A percentile compares a stretch with the other conserved stretches of the same genome.
Conservation (phyloP, 139 green algal genomes). For the Chlorella vulgaris region DNA sequence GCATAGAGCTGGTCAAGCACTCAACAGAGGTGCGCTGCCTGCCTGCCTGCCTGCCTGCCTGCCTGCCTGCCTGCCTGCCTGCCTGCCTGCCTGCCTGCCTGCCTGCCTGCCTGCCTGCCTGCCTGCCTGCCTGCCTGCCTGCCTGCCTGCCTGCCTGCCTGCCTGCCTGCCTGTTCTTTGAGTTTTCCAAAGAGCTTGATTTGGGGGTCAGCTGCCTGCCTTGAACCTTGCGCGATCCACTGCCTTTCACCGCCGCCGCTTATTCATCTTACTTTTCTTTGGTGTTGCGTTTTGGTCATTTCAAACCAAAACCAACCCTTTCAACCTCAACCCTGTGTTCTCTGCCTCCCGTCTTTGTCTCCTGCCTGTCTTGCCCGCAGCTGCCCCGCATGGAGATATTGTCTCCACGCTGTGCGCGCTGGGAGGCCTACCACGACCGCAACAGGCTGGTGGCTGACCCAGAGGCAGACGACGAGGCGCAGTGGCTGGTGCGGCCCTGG, state of each 20-base stretch:
- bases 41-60: too few species aligned
- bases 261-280: background rate
- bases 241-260: too few species aligned
- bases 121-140: too few species aligned
- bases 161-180: too few species aligned
- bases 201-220: too few species aligned
- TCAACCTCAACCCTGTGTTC: background rate
- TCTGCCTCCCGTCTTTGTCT: background rate
- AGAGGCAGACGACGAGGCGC: constrained; percentile 47
- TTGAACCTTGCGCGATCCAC: too few species aligned
- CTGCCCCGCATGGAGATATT: constrained; percentile 31
- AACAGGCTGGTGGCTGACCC: constrained; percentile 65
- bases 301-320: background rate
- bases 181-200: too few species aligned
- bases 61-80: too few species aligned
- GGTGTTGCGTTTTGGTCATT: background rate
- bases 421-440: constrained; percentile 53
- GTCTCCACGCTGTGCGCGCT: constrained; percentile 23
- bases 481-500: constrained; percentile 64
- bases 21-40: constrained; percentile 61
- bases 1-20: constrained; percentile 71
- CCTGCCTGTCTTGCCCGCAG: background rate
- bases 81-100: too few species aligned
- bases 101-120: too few species aligned
- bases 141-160: too few species aligned